Evolutionary conservation across 805 yeast genomes (phyloP).

Genomic region (Saturnispora ahearnii): DNA sequence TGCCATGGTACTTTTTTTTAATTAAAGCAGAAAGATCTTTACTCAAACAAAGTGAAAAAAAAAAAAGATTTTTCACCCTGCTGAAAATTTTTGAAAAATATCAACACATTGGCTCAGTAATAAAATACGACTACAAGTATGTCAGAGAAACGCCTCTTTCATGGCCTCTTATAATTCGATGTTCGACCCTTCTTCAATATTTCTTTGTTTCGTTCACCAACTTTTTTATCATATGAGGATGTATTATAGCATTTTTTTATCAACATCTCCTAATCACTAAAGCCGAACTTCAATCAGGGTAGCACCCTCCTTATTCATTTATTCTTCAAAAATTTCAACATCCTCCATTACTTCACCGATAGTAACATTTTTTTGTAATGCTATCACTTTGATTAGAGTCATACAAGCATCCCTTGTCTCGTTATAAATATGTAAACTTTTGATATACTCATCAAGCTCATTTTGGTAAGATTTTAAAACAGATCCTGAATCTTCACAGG

Average conservation of each 20-base stretch:
- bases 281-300: not conserved
- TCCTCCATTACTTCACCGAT: slow-evolving; percentile 43
- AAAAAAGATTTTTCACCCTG: not conserved
- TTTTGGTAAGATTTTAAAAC: slow-evolving; percentile 19
- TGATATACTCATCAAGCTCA: slow-evolving; percentile 44
- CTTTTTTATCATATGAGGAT: too few relatives aligned
- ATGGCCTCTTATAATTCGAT: too few relatives aligned
- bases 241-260: not conserved
- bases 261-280: not conserved
- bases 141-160: too few relatives aligned
- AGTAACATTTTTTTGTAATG: slow-evolving; percentile 44
- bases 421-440: slow-evolving; percentile 46
- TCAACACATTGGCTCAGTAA: too few relatives aligned
- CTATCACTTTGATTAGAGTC: slow-evolving; percentile 48
- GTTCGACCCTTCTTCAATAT: too few relatives aligned
- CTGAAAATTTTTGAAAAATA: too few relatives aligned
- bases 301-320: not conserved
- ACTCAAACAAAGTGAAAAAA: not conserved
- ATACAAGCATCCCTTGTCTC: slow-evolving; percentile 56
- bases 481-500: not conserved
- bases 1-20: slow-evolving; percentile 15
- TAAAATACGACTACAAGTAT: too few relatives aligned
- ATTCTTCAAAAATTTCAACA: slow-evolving; percentile 32
- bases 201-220: too few relatives aligned
- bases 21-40: not conserved